Evolutionary conservation across 2,329 filamentous ascomycete genomes (phyloP), one percentile per base, ranked within the genome.

Genomic region (Thielaviopsis populi): DNA sequence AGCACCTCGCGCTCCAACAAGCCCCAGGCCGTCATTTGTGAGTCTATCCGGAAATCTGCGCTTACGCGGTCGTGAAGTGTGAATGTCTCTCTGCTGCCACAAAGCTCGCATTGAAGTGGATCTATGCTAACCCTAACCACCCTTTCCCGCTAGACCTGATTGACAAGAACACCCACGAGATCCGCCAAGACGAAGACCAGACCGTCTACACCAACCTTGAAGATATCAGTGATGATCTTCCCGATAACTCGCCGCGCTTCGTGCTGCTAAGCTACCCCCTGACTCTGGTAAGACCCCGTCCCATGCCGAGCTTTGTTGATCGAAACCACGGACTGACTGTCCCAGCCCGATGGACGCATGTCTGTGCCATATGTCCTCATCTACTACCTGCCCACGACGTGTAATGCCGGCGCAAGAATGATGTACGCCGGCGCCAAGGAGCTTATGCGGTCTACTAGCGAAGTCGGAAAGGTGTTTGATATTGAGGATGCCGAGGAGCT

Each of bases 361-460:
- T 88, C 89, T 4, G 91, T 96, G 2, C 94, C 94, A 10, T 99
- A 99, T 73, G 90, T 96, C 58, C 83, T 97, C 73, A 77, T 99
- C 24, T 96, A 95, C 78, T 97, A 96, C 76, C 84, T 97, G 24
- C 94, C 94, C 7, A 87, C 86, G 61, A 96, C 92, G 59, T 94
- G 89, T 76, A 96, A 95, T 73, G 83, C 81, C 69, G 88, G 91
- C 71, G 78, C 88, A 71, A 84, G 89, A 69, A 97, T 97, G 94
- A 78, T 94, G 72, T 99, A 97, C 73, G 94, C 94, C 37, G 88
- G 91, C 46, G 94, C 94, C 53, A 96, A 96, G 75, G 94, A 99
- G 77, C 76, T 97, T 73, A 91, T 97, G 87, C 84, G 91, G 68
- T 95, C 89, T 72, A 95, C 89, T 63, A 89, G 89, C 66, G 91